A percentile compares a stretch with the other conserved stretches of the same genome.
Evolutionary conservation across 2,329 filamentous ascomycete genomes (phyloP).

Genomic region (Xylariaceae sp.): DNA sequence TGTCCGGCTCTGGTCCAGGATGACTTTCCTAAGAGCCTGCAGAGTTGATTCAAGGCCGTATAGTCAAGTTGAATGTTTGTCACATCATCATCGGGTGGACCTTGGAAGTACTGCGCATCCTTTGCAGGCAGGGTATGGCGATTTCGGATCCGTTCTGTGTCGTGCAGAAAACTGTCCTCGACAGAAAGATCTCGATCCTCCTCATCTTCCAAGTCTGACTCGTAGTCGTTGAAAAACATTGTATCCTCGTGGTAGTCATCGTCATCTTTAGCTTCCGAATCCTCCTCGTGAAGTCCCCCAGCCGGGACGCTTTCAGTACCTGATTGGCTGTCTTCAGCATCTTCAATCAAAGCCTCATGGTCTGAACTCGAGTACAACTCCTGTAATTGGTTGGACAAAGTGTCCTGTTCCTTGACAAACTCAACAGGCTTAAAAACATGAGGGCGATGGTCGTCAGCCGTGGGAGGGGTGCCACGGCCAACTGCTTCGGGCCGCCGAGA

Average conservation of each 20-base stretch:
- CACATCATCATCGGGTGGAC: constrained; percentile 18
- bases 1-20: constrained; percentile 21
- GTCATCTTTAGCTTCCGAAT: neutral
- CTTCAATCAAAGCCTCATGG: no score
- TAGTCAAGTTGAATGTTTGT: constrained; percentile 18
- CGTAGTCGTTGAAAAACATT: constrained; percentile 12
- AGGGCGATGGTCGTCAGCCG: no score
- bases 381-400: no score
- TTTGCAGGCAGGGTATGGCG: constrained; percentile 8
- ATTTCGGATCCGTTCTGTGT: constrained; percentile 21
- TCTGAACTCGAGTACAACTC: no score
- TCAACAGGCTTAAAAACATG: no score
- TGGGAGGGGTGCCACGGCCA: no score
- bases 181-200: constrained; percentile 10
- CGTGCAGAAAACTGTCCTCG: constrained; percentile 22
- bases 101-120: constrained; percentile 16
- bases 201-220: constrained; percentile 11
- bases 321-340: neutral
- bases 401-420: no score
- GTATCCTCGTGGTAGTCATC: neutral
- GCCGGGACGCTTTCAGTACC: constrained; percentile 1
- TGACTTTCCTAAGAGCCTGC: constrained; percentile 16
- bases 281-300: neutral
- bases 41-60: constrained; percentile 13
- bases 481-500: no score